phyloP scores from a whole-genome alignment of 345 rosid genomes.

The Salix caprea region DNA sequence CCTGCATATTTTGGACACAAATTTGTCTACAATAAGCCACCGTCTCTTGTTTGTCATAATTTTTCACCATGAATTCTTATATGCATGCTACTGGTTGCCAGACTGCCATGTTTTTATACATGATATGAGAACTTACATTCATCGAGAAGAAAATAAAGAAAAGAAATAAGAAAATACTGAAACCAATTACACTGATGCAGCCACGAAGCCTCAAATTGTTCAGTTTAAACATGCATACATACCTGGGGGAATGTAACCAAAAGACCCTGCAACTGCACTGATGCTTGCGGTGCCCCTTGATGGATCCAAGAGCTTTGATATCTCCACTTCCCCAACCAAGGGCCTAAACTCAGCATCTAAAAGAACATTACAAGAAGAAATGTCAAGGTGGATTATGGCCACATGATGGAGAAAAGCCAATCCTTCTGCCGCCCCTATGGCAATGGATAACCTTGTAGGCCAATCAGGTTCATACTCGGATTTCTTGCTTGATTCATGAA shows the following conservation, averaged over 20 bases:
- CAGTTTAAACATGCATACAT: background rate
- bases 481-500: constrained; percentile 66
- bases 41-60: too few species aligned
- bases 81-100: too few species aligned
- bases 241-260: constrained; percentile 38
- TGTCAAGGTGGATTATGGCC: constrained; percentile 33
- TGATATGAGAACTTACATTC: too few species aligned
- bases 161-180: too few species aligned
- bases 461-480: constrained; percentile 58
- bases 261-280: constrained; percentile 41
- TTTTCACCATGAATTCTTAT: too few species aligned
- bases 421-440: constrained; percentile 31
- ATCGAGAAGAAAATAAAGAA: background rate
- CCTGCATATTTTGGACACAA: too few species aligned
- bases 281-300: constrained; percentile 37
- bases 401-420: constrained; percentile 31
- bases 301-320: constrained; percentile 35
- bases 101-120: too few species aligned
- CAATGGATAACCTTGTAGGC: constrained; percentile 30
- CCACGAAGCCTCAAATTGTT: background rate
- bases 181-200: background rate
- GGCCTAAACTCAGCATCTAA: constrained; percentile 29
- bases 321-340: constrained; percentile 32
- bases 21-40: too few species aligned
- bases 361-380: constrained; percentile 29